Conservation (phyloP, 2,329 filamentous ascomycete species). For the Sclerotinia nivalis region DNA sequence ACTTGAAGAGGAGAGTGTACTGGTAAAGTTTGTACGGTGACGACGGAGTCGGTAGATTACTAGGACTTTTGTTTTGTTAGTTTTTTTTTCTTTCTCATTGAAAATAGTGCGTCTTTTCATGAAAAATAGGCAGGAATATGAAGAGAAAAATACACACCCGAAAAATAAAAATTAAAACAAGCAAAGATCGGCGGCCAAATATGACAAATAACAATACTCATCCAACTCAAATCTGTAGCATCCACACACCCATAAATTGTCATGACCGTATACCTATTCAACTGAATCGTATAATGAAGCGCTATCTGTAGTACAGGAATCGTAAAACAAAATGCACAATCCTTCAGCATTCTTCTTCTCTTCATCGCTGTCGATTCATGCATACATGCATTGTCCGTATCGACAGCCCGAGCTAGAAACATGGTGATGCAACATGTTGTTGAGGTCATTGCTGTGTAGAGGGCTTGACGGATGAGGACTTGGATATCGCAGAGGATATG, state of each 20-base stretch:
- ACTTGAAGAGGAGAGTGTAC: constrained; percentile 52
- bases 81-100: too few relatives aligned
- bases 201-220: constrained; percentile 53
- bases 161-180: constrained; percentile 55
- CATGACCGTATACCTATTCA: constrained; percentile 57
- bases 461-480: constrained; percentile 56
- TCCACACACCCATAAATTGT: constrained; percentile 60
- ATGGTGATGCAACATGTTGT: constrained; percentile 59
- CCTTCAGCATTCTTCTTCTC: constrained; percentile 49
- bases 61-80: constrained; percentile 47
- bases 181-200: constrained; percentile 59
- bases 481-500: constrained; percentile 64
- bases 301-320: constrained; percentile 57
- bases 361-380: constrained; percentile 51
- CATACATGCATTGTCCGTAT: constrained; percentile 56
- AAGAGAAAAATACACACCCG: constrained; percentile 48
- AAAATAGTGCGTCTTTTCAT: neutral
- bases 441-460: constrained; percentile 53
- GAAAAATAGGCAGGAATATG: constrained; percentile 11
- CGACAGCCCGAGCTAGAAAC: constrained; percentile 59
- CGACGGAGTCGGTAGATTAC: constrained; percentile 60
- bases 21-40: constrained; percentile 59
- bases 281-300: constrained; percentile 61
- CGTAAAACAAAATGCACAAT: constrained; percentile 56
- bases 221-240: constrained; percentile 57